Percentiles rank a stretch among this genome's conserved stretches.
These are phyloP conservation scores for Diplocarpon rosae DNA, from an alignment of 2,329 filamentous ascomycete genomes.

Conservation along the genomic window DNA sequence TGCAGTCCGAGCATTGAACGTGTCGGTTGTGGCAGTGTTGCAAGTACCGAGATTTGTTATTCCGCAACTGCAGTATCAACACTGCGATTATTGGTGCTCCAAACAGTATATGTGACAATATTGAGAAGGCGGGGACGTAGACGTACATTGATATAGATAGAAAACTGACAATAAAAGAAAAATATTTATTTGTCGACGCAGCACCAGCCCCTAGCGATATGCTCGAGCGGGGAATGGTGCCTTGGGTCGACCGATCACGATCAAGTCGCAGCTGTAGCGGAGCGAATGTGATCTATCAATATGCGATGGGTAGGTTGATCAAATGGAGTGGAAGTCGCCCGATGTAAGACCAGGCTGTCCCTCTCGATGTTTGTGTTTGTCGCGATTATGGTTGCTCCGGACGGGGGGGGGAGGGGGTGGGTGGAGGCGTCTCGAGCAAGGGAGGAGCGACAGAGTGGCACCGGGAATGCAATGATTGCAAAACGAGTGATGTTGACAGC, in stretches of 20 bases:
- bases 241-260: slow-evolving; percentile 25
- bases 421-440: not conserved
- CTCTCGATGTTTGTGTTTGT: too few species aligned
- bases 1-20: slow-evolving; percentile 6
- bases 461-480: not conserved
- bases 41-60: too few species aligned
- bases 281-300: not conserved
- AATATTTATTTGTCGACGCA: slow-evolving; percentile 17
- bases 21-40: not conserved
- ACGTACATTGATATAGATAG: slow-evolving; percentile 21
- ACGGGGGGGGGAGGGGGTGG: too few species aligned
- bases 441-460: slow-evolving; percentile 1
- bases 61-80: not conserved
- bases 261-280: slow-evolving; percentile 14
- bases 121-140: slow-evolving; percentile 1
- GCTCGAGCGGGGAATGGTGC: slow-evolving; percentile 11
- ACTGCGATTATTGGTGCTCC: not conserved
- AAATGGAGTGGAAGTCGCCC: not conserved
- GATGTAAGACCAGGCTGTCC: not conserved
- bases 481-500: slow-evolving; percentile 1
- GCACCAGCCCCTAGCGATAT: slow-evolving; percentile 17
- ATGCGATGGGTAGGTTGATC: not conserved
- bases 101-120: not conserved
- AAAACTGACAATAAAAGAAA: slow-evolving; percentile 7
- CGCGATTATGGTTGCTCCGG: not conserved